These are phyloP conservation scores for Quercus alba DNA, from an alignment of 306 rosid genomes.

Conservation along the genomic window DNA sequence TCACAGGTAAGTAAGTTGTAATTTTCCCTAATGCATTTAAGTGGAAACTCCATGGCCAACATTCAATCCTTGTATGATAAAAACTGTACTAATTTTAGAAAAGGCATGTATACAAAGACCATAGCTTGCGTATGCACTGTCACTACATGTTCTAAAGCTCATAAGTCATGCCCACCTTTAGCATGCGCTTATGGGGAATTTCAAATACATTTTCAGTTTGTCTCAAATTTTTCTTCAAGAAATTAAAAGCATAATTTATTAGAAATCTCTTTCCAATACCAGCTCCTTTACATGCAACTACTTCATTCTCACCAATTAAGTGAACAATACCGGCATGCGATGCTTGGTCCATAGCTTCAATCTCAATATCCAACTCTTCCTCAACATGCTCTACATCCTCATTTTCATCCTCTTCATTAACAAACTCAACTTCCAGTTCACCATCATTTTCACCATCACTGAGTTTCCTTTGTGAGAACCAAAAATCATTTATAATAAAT, in stretches of 20 bases:
- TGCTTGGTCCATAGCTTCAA: slow-evolving; percentile 23
- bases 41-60: no score
- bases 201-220: slow-evolving; percentile 23
- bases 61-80: no score
- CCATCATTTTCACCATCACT: neutral
- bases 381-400: neutral
- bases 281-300: slow-evolving; percentile 28
- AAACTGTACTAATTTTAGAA: no score
- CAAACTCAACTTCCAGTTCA: neutral
- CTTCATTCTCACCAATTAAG: slow-evolving; percentile 37
- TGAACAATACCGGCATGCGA: slow-evolving; percentile 30
- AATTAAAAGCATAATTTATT: slow-evolving; percentile 32
- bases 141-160: slow-evolving; percentile 22
- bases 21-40: no score
- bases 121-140: neutral
- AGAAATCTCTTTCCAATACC: slow-evolving; percentile 23
- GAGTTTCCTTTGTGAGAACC: neutral
- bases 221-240: slow-evolving; percentile 38
- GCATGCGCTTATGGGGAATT: slow-evolving; percentile 28
- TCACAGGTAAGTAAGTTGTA: no score
- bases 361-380: slow-evolving; percentile 13
- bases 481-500: slow-evolving; percentile 14
- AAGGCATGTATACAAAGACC: no score
- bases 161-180: slow-evolving; percentile 44
- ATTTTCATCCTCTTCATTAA: neutral